These are phyloP conservation scores for Bryum argenteum DNA, from an alignment of 225 moss, liverwort and hornwort species.

Conservation along the genomic window DNA sequence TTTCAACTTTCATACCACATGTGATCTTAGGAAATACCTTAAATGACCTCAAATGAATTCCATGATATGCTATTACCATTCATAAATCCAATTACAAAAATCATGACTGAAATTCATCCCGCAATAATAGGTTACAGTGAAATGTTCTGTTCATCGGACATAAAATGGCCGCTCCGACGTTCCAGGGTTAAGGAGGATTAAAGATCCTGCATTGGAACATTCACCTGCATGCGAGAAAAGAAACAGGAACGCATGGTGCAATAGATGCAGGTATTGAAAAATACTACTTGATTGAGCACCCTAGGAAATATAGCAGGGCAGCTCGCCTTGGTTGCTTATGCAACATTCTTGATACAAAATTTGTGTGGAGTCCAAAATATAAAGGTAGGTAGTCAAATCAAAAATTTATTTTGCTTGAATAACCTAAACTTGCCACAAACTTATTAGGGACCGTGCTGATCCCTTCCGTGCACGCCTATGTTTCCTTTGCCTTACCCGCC, in stretches of 20 bases:
- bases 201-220: background rate
- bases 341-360: conserved; percentile 19
- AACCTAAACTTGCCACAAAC: conserved; percentile 41
- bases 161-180: too few species aligned
- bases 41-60: too few species aligned
- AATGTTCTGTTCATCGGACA: too few species aligned
- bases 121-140: too few species aligned
- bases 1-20: too few species aligned
- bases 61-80: too few species aligned
- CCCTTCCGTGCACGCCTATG: conserved; percentile 55
- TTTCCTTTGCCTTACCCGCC: conserved; percentile 55
- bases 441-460: conserved; percentile 45
- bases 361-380: background rate
- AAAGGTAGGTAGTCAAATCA: background rate
- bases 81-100: too few species aligned
- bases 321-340: conserved; percentile 1
- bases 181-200: too few species aligned
- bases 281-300: background rate
- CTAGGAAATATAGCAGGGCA: conserved; percentile 4
- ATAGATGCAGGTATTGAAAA: background rate
- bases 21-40: too few species aligned
- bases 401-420: conserved; percentile 9
- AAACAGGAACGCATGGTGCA: too few species aligned
- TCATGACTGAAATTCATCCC: too few species aligned
- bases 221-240: background rate